phyloP scores from a whole-genome alignment of 2,329 filamentous ascomycete genomes.

The Colletotrichum echinochloae region DNA sequence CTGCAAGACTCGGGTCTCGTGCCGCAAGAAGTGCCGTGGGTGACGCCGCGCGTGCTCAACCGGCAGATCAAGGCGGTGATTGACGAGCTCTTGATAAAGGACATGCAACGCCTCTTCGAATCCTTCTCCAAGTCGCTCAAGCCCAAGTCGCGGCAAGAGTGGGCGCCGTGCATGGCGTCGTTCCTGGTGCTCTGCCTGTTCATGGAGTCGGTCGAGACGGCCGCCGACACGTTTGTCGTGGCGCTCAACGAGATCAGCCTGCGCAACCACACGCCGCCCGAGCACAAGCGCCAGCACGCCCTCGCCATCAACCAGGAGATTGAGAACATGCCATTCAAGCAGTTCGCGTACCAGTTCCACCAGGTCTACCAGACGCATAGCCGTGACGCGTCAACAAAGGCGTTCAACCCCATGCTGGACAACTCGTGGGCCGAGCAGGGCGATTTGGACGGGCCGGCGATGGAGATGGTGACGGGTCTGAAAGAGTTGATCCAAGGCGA shows the following conservation, averaged over 20 bases:
- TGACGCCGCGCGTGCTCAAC: constrained; percentile 66
- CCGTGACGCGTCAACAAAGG: constrained; percentile 59
- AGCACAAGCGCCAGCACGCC: constrained; percentile 58
- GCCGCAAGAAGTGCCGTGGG: constrained; percentile 56
- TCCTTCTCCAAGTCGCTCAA: constrained; percentile 66
- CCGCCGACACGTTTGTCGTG: constrained; percentile 64
- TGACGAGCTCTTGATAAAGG: constrained; percentile 65
- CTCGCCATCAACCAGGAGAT: constrained; percentile 62
- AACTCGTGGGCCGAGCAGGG: constrained; percentile 53
- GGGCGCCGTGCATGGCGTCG: constrained; percentile 68
- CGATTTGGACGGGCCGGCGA: constrained; percentile 60
- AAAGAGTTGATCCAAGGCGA: constrained; percentile 58
- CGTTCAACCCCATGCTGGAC: constrained; percentile 69
- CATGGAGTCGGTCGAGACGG: constrained; percentile 68
- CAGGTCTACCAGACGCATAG: constrained; percentile 69
- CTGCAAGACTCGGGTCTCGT: constrained; percentile 54
- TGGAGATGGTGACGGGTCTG: constrained; percentile 60
- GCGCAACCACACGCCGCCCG: constrained; percentile 52
- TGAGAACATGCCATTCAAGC: constrained; percentile 70
- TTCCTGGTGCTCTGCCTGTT: constrained; percentile 69
- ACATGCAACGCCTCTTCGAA: constrained; percentile 65
- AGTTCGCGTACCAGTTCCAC: constrained; percentile 71
- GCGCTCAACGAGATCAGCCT: constrained; percentile 63
- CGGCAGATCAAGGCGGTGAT: constrained; percentile 68
- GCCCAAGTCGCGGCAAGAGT: constrained; percentile 64